phyloP scores from a whole-genome alignment of 2,329 filamentous ascomycete genomes.

The Aschersonia sp. region DNA sequence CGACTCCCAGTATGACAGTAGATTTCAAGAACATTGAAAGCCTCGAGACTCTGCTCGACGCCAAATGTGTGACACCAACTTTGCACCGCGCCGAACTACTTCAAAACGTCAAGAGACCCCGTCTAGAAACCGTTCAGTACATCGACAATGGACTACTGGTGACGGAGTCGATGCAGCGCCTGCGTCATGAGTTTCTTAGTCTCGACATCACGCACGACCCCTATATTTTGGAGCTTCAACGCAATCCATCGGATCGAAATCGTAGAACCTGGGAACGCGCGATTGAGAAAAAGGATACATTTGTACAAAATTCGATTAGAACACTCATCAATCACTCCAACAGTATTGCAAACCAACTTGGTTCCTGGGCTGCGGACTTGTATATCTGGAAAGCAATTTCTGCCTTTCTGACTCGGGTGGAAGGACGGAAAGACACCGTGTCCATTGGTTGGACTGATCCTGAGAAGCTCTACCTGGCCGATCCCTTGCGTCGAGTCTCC shows the following conservation, averaged over 20 bases:
- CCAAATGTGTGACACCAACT: slow-evolving; percentile 54
- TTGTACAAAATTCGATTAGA: slow-evolving; percentile 38
- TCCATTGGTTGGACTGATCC: slow-evolving; percentile 28
- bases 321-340: slow-evolving; percentile 33
- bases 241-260: slow-evolving; percentile 25
- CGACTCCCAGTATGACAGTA: slow-evolving; percentile 57
- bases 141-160: slow-evolving; percentile 10
- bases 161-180: slow-evolving; percentile 24
- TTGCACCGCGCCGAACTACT: slow-evolving; percentile 55
- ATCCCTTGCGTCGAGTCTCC: slow-evolving; percentile 25
- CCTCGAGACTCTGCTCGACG: slow-evolving; percentile 57
- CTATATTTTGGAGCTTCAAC: slow-evolving; percentile 31
- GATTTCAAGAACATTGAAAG: slow-evolving; percentile 37
- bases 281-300: slow-evolving; percentile 31
- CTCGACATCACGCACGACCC: slow-evolving; percentile 50
- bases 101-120: slow-evolving; percentile 52
- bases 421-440: slow-evolving; percentile 7
- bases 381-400: slow-evolving; percentile 41
- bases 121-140: slow-evolving; percentile 26
- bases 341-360: slow-evolving; percentile 42
- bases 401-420: slow-evolving; percentile 13
- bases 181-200: slow-evolving; percentile 23
- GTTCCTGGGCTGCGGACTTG: slow-evolving; percentile 53
- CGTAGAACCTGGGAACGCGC: slow-evolving; percentile 21
- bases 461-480: slow-evolving; percentile 41